Base-by-base conservation (phyloP, 805 yeast species). In the Saturnispora galanensis region DNA sequence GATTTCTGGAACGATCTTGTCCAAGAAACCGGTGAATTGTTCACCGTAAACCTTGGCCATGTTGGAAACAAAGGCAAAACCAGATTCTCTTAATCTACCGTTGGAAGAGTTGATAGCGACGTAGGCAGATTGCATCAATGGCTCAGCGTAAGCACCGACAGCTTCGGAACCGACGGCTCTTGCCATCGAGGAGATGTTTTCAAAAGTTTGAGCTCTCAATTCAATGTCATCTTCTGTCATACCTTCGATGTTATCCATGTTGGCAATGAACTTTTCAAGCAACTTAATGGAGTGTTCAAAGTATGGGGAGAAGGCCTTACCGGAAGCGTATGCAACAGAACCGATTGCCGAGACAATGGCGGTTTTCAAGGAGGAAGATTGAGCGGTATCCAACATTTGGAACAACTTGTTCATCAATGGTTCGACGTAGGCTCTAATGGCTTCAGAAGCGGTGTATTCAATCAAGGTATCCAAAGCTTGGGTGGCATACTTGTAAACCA, bases 271-370 rank as follows among this genome's bases (percentile, higher is more conserved):
- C 49, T 87, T 88, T 65, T 86, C 93, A 56, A 93, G 73, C 51
- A 74, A 76, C 61, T 81, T 79, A 54, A 90, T 78, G 42, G 96
- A 84, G 51, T 79, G 75, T 58, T 79, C 76, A 65, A 90, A 90
- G 70, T 75, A 93, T 48, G 97, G 97, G 48, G 74, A 69, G 66
- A 85, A 93, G 34, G 84, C 74, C 56, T 81, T 80, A 65, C 97
- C 96, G 37, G 96, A 79, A 46, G 97, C 95, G 60, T 82, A 88
- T 28, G 98, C 97, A 48, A 96, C 86, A 34, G 97, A 89, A 45
- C 97, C 97, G 62, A 93, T 85, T 34, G 97, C 96, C 44, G 95
- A 84, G 48, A 93, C 96, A 58, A 84, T 81, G 48, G 86, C 85
- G 40, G 84, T 68, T 63, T 79, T 82, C 59, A 84, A 70, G 12